These are phyloP conservation scores for Graphilbum fragrans DNA, from an alignment of 2,329 filamentous ascomycete genomes.

Conservation along the genomic window DNA sequence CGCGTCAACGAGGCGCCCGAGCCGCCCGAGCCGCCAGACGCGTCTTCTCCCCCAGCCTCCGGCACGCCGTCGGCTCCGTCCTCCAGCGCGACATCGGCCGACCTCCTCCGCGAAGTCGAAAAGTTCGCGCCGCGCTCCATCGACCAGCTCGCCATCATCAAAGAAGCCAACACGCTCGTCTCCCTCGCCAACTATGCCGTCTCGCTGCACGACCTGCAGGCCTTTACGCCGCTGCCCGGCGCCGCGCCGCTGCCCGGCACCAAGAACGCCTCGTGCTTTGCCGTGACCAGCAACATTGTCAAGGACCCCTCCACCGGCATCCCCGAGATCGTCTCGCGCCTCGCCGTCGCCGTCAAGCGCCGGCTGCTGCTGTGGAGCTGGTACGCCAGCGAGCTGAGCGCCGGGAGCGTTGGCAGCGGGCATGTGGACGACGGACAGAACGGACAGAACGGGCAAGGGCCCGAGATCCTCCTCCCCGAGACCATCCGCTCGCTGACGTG, in stretches of 20 bases:
- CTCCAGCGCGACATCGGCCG: constrained; percentile 54
- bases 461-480: constrained; percentile 69
- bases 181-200: constrained; percentile 85
- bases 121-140: constrained; percentile 85
- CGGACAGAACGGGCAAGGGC: constrained; percentile 33
- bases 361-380: constrained; percentile 86
- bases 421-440: neutral
- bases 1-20: constrained; percentile 60
- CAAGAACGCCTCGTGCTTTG: constrained; percentile 80
- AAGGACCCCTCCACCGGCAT: constrained; percentile 80
- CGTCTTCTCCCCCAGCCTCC: too few relatives aligned
- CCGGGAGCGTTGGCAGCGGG: neutral
- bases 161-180: constrained; percentile 83
- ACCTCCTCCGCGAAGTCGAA: constrained; percentile 82
- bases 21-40: too few relatives aligned
- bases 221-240: constrained; percentile 55
- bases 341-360: constrained; percentile 88
- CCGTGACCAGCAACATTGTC: constrained; percentile 89
- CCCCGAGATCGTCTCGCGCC: constrained; percentile 79
- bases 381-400: constrained; percentile 80
- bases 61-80: constrained; percentile 11
- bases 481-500: constrained; percentile 83
- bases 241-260: constrained; percentile 67
- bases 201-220: constrained; percentile 79
- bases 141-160: constrained; percentile 90